Percentiles rank a stretch among this genome's conserved stretches.
These are phyloP conservation scores for Microdochium trichocladiopsis DNA, from an alignment of 2,329 filamentous ascomycete species.

Conservation along the genomic window DNA sequence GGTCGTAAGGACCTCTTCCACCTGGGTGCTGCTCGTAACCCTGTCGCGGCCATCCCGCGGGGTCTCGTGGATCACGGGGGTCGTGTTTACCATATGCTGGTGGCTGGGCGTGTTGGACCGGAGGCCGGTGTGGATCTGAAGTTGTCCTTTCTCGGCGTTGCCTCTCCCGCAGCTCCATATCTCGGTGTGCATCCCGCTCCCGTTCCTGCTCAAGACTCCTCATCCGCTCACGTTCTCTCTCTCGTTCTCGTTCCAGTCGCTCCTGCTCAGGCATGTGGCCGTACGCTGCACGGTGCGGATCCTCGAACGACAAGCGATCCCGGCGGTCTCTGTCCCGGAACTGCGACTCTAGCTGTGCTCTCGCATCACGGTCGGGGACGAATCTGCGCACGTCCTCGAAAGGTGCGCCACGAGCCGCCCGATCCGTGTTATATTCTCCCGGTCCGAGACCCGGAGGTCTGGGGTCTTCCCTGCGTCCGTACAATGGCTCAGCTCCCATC, in stretches of 20 bases:
- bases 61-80: conserved; percentile 19
- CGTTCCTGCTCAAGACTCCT: background rate
- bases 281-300: conserved; percentile 11
- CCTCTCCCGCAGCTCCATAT: conserved; percentile 30
- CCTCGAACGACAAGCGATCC: conserved; percentile 27
- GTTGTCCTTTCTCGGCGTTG: conserved; percentile 36
- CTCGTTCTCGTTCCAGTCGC: conserved; percentile 38
- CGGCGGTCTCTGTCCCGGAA: conserved; percentile 39
- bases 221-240: conserved; percentile 17
- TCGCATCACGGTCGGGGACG: conserved; percentile 35
- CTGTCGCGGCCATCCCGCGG: conserved; percentile 23
- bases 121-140: conserved; percentile 38
- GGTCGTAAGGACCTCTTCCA: conserved; percentile 32
- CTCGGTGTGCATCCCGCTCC: conserved; percentile 13
- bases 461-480: conserved; percentile 42
- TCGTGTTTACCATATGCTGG: conserved; percentile 30
- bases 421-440: conserved; percentile 47
- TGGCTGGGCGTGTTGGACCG: conserved; percentile 30
- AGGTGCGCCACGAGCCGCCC: conserved; percentile 32
- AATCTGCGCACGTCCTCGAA: conserved; percentile 49
- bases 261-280: conserved; percentile 16
- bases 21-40: conserved; percentile 29
- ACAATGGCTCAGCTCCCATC: conserved; percentile 20
- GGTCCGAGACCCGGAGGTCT: conserved; percentile 18
- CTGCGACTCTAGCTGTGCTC: conserved; percentile 26